Evolutionary conservation across 2,329 filamentous ascomycete genomes (phyloP), one percentile per base, ranked within the genome.

Genomic region (Leptosphaerulina australis): DNA sequence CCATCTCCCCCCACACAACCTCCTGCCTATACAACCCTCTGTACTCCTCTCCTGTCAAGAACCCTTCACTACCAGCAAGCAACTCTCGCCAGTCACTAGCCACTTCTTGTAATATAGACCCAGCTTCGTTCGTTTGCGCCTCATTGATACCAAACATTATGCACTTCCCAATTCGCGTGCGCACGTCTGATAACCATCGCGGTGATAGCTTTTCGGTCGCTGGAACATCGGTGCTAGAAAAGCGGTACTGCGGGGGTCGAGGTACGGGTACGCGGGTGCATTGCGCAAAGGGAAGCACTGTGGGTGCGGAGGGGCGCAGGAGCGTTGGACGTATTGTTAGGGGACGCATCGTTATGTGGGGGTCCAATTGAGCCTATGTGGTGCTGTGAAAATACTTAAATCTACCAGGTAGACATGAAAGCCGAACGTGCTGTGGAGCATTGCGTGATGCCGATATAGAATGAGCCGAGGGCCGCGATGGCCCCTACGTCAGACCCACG

Each of bases 1-100:
- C 89, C 88, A 91, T 90, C 70, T 96, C 91, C 22, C 91, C 91
- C 90, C 90, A 95, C 0, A 84, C 85, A 18, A 95, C 86, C 57
- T 81, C 79, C 52, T 90, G 85, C 44, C 80, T 77, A 56, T 84
- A 83, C 25, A 93, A 67, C 0, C 88, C 83, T 35, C 80, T 83
- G 40, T 84, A 78, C 59, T 82, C 79, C 51, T 80, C 77, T 9
- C 78, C 81, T 0, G 86, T 88, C 56, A 94, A 71, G 69, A 85
- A 95, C 0, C 90, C 90, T 64, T 93, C 88, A 49, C 84, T 85
- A 0, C 88, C 89, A 0, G 86, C 88, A 22, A 88, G 74, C 48
- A 94, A 74, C 58, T 84, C 82, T 33, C 88, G 77, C 90, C 90
- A 94, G 57, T 90, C 84, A 7, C 67, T 71, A 2, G 83, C 79